These are phyloP conservation scores for Pyrenophora seminiperda DNA, from an alignment of 2,329 filamentous ascomycete species.

Conservation along the genomic window DNA sequence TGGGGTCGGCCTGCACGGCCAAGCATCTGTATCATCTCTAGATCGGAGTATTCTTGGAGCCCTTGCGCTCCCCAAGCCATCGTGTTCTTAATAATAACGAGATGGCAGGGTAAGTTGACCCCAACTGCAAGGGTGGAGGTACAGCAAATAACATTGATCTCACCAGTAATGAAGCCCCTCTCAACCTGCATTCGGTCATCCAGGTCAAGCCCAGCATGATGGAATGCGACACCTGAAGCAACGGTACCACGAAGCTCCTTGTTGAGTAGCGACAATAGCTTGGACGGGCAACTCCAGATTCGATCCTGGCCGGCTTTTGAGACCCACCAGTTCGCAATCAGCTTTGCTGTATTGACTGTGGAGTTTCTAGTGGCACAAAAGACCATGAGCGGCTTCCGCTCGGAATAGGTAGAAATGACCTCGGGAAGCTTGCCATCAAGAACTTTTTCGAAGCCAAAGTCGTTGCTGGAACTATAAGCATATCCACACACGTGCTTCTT, in stretches of 20 bases:
- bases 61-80: slow-evolving; percentile 61
- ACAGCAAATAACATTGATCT: slow-evolving; percentile 83
- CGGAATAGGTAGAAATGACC: slow-evolving; percentile 69
- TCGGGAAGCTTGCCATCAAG: slow-evolving; percentile 69
- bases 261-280: slow-evolving; percentile 59
- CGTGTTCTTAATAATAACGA: slow-evolving; percentile 83
- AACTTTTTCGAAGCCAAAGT: slow-evolving; percentile 76
- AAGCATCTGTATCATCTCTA: slow-evolving; percentile 91
- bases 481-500: slow-evolving; percentile 79
- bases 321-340: slow-evolving; percentile 70
- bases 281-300: slow-evolving; percentile 67
- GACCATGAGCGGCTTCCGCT: slow-evolving; percentile 77
- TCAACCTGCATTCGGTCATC: slow-evolving; percentile 71
- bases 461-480: slow-evolving; percentile 63
- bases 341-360: slow-evolving; percentile 68
- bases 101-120: slow-evolving; percentile 81
- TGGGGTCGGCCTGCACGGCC: slow-evolving; percentile 83
- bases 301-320: slow-evolving; percentile 57
- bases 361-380: slow-evolving; percentile 81
- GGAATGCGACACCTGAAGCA: slow-evolving; percentile 72
- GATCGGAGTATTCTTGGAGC: slow-evolving; percentile 74
- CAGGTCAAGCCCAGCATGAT: slow-evolving; percentile 75
- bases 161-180: slow-evolving; percentile 68
- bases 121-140: slow-evolving; percentile 85
- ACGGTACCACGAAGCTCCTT: slow-evolving; percentile 63